Evolutionary conservation across 2,329 filamentous ascomycete genomes (phyloP), one percentile per base, ranked within the genome.

Genomic region (Elsinoe ampelina): DNA sequence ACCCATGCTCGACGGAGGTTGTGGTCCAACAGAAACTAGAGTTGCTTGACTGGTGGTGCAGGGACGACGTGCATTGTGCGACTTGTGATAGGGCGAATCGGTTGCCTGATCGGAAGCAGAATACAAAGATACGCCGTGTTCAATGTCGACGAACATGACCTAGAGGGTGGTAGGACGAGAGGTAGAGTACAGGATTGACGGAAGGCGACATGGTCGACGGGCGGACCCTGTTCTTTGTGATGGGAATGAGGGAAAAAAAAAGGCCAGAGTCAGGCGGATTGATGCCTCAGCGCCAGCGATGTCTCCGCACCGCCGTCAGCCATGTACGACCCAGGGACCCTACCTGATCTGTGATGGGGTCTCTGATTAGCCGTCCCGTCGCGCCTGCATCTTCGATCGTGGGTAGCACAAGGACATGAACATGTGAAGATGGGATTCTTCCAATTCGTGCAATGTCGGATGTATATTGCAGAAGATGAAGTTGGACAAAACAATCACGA

Each of bases 81-180:
- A 13, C 36, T 55, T 55, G 10, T 34, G 20, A 43, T 42, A 34
- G 43, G 38, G 12, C n/a, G 42, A 12, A 10, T 38, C 52, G 43
- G 32, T 55, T 7, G 17, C 12, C 13, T 20, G 22, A 12, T 22
- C 32, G 35, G 36, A 39, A 15, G 34, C 50, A 22, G 36, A 41
- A 39, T 30, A 54, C 12, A 30, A 34, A 7, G 38, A 17, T n/a
- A 35, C 38, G 30, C 38, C 38, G 30, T 38, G 36, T 30, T 42
- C 52, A 55, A 15, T 12, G 8, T 39, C 34, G 48, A 52, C 11
- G 48, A 52, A 52, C 48, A 52, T 52, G 48, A 26, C 48, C 32
- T 38, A 36, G 5, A 13, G 48, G 32, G 20, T 35, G 32, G 32
- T 35, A 39, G 34, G 48, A 38, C 48, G 22, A 52, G 19, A 13